Evolutionary conservation across 1,284 basidiomycete genomes (phyloP), one percentile per base, ranked within the genome.

Genomic region (Tetrapyrgos nigripes): DNA sequence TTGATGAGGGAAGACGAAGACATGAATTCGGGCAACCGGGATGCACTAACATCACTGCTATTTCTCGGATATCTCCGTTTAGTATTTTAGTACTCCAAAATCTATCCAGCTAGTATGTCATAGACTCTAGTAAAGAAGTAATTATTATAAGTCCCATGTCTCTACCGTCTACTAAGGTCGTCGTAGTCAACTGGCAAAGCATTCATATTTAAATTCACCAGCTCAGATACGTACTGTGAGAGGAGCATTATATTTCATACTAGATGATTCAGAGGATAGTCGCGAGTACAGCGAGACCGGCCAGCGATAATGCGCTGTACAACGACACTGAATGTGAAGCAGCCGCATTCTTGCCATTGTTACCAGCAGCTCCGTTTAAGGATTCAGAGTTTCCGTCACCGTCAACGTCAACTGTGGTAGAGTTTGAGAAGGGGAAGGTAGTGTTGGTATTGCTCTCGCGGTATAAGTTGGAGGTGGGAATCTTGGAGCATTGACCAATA

Each of bases 401-500:
- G 17, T 61, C 55, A 23, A 44, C 46, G 29, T 59, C 60, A 47
- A 49, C 58, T 50, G 56, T 49, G 11, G 58, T 50, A 3, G 64
- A 69, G 58, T 76, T 70, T 51, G 63, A n/a, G 33, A 68, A 80
- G 26, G 86, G 86, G 81, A 89, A 88, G 0, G 85, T 77, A 37
- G 68, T 71, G 66, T 90, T 91, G 50, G 74, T 74, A 58, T 81
- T 91, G 26, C 83, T 85, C 71, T 91, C 89, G 21, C 81, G 74
- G 70, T 91, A 92, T 57, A 91, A 70, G 68, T 89, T 79, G 27
- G 74, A 72, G 19, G 75, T 63, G 2, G 85, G 83, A 56, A 85
- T 83, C 19, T 76, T 77, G 62, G 76, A 73, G 76, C 90, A 91
- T 62, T 81, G 65, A 14, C 89, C 88, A 62, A 91, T 85, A n/a